Evolutionary conservation across 331 rosid genomes (phyloP).

Genomic region (Malus hybrid): DNA sequence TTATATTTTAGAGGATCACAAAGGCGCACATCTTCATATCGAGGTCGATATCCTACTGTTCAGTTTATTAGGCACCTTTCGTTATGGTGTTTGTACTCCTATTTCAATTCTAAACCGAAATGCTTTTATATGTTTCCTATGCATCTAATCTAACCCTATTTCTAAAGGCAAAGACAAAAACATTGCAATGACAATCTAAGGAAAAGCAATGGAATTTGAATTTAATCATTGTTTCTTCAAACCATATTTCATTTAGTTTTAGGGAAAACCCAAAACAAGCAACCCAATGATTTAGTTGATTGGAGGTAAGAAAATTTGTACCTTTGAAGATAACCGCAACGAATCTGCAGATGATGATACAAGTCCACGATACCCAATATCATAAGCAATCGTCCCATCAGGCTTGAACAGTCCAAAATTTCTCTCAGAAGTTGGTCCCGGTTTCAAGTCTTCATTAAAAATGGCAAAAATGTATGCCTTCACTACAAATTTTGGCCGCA

Average conservation of each 20-base stretch:
- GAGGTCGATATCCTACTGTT: background rate
- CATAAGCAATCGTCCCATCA: slow-evolving; percentile 75
- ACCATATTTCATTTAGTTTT: no score
- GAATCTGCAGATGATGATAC: slow-evolving; percentile 52
- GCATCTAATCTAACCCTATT: background rate
- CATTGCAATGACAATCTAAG: background rate
- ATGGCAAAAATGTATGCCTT: slow-evolving; percentile 82
- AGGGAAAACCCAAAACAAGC: no score
- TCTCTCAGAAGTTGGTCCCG: slow-evolving; percentile 66
- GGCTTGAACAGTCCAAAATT: slow-evolving; percentile 79
- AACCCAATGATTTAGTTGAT: background rate
- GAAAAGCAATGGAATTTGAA: background rate
- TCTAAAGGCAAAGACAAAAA: background rate
- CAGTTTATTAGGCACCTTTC: background rate
- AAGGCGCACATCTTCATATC: background rate
- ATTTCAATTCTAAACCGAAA: background rate
- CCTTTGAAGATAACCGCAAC: slow-evolving; percentile 49
- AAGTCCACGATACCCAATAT: slow-evolving; percentile 77
- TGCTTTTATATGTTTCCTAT: background rate
- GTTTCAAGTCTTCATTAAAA: slow-evolving; percentile 63
- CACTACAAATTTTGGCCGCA: slow-evolving; percentile 58
- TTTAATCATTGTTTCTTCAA: background rate
- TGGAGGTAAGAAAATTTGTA: slow-evolving; percentile 10
- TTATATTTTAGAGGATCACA: background rate
- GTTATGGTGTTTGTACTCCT: background rate